phyloP scores from a whole-genome alignment of 345 rosid species.

The Bruguiera gymnorhiza region DNA sequence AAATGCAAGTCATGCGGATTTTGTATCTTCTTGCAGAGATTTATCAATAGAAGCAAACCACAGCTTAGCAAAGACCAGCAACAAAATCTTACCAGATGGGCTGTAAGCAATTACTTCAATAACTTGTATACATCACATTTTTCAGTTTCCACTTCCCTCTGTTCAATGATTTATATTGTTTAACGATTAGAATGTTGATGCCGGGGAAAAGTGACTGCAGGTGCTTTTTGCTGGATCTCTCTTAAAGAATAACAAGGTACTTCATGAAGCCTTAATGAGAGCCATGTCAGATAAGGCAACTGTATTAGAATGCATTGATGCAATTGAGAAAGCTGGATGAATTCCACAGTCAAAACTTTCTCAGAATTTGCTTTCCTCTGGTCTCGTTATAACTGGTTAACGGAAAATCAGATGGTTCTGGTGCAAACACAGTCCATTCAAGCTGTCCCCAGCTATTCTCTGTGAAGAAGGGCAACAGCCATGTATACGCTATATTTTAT shows the following conservation, averaged over 20 bases:
- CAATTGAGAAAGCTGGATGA: conserved; percentile 64
- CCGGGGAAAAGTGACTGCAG: conserved; percentile 33
- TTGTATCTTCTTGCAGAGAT: conserved; percentile 46
- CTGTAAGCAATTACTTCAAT: conserved; percentile 46
- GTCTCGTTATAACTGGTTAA: not conserved
- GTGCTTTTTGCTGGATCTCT: conserved; percentile 78
- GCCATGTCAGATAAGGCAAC: conserved; percentile 76
- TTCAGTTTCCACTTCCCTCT: too few species aligned
- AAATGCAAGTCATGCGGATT: not conserved
- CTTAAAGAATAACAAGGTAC: conserved; percentile 64
- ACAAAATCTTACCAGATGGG: conserved; percentile 97
- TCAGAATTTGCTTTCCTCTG: not conserved
- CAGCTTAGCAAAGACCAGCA: conserved; percentile 80
- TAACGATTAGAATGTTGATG: conserved; percentile 5
- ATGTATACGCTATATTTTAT: not conserved
- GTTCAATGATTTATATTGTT: not conserved
- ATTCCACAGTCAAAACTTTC: not conserved
- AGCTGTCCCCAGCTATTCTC: not conserved
- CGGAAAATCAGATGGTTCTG: not conserved
- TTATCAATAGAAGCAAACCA: conserved; percentile 83
- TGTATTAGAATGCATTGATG: conserved; percentile 73
- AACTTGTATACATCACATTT: too few species aligned
- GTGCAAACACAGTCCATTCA: not conserved
- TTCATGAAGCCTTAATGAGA: conserved; percentile 68
- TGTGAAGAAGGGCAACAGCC: not conserved